Base-by-base conservation (phyloP, 805 yeast species). In the Myxozyma sirexii region DNA sequence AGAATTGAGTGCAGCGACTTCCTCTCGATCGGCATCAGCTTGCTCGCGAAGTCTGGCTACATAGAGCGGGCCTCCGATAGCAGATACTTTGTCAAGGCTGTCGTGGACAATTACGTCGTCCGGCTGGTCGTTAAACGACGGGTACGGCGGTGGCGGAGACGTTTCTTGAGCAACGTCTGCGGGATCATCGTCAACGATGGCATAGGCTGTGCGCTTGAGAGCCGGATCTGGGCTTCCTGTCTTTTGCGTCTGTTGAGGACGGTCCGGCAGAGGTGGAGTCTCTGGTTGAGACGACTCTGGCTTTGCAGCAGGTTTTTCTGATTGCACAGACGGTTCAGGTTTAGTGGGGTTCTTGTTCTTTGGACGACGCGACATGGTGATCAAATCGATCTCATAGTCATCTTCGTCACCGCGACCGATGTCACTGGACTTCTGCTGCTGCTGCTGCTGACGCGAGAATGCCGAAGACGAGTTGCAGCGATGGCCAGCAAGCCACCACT, bases 311-410 rank as follows among this genome's bases (percentile, higher is more conserved):
- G n/a, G n/a, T n/a, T n/a, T n/a, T n/a, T n/a, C n/a, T n/a, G n/a
- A n/a, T n/a, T n/a, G n/a, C n/a, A n/a, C n/a, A n/a, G n/a, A n/a
- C n/a, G n/a, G n/a, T n/a, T n/a, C n/a, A n/a, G n/a, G n/a, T n/a
- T n/a, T n/a, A n/a, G n/a, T n/a, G n/a, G n/a, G n/a, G n/a, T n/a
- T 8, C 4, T 17, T 23, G 13, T 24, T 37, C 38, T 41, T 51
- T 24, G 48, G 55, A 19, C 55, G 55, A 21, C 55, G 47, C n/a
- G 29, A 27, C 41, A 51, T 13, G 21, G 55, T 51, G n/a, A 51
- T 42, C 1, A 51, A 23, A 42, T 51, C 55, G n/a, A 51, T 51
- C 23, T 51, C 55, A n/a, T 41, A 51, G 23, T 51, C 55, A 1
- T 51, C 55, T 12, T 41, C 55, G 1, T 44, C 31, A n/a, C n/a